Conservation (phyloP, 306 rosid genomes). For the Dalbergia oliveri region DNA sequence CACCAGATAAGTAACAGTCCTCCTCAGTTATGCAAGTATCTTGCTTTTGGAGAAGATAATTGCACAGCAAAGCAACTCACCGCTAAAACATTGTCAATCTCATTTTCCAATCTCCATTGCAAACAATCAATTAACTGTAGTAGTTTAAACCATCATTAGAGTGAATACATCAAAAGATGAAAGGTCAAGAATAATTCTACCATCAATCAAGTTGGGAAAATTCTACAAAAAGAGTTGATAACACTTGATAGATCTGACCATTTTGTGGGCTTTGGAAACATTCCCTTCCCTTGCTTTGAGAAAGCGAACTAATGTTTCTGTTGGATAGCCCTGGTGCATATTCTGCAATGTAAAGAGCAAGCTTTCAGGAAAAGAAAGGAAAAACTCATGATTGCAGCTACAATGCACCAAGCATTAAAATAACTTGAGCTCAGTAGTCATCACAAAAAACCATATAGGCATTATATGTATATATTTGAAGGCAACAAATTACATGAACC, state of each 20-base stretch:
- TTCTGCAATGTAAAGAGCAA: slow-evolving; percentile 65
- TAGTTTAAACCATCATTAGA: slow-evolving; percentile 47
- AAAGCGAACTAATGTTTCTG: slow-evolving; percentile 73
- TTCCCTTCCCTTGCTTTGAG: slow-evolving; percentile 93
- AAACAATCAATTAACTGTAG: slow-evolving; percentile 86
- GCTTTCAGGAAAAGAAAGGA: neutral
- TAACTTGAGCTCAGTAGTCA: neutral
- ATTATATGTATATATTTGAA: neutral
- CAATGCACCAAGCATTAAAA: neutral
- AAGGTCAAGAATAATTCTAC: neutral
- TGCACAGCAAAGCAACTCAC: slow-evolving; percentile 64
- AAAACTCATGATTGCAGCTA: slow-evolving; percentile 19
- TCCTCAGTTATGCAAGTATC: neutral
- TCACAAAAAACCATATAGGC: slow-evolving; percentile 1
- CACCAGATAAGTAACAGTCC: too few species aligned
- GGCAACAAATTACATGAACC: neutral
- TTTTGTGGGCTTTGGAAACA: slow-evolving; percentile 87
- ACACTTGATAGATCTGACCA: slow-evolving; percentile 62
- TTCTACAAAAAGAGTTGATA: neutral
- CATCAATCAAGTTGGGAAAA: neutral
- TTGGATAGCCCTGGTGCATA: slow-evolving; percentile 79
- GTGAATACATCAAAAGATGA: slow-evolving; percentile 40
- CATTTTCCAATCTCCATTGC: slow-evolving; percentile 87
- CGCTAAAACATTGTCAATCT: slow-evolving; percentile 77
- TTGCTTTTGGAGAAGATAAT: neutral